Evolutionary conservation across 345 rosid genomes (phyloP).

Genomic region (Melastoma malabathricum): DNA sequence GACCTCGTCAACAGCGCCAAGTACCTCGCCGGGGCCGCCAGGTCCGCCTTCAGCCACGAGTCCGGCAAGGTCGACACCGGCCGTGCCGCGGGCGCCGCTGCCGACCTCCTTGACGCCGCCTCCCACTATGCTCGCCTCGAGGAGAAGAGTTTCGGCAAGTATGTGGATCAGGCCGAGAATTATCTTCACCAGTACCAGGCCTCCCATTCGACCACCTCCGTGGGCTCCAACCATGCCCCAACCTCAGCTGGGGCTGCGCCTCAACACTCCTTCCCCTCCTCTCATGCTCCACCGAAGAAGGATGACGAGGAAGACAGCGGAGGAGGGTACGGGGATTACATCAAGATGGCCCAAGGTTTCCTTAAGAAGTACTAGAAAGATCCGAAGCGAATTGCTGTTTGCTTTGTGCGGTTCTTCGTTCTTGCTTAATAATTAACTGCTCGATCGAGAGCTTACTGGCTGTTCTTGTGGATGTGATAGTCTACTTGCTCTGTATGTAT

Average conservation of each 20-base stretch:
- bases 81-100: slow-evolving; percentile 43
- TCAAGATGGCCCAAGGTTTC: slow-evolving; percentile 13
- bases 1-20: slow-evolving; percentile 62
- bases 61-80: slow-evolving; percentile 38
- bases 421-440: no score
- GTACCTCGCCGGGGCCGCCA: slow-evolving; percentile 45
- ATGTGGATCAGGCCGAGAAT: slow-evolving; percentile 51
- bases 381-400: no score
- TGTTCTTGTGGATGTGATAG: no score
- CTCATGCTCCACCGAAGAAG: not conserved
- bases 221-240: slow-evolving; percentile 6
- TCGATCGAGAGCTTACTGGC: no score
- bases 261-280: not conserved
- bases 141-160: slow-evolving; percentile 39
- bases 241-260: no score
- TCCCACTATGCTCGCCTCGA: slow-evolving; percentile 52
- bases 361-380: slow-evolving; percentile 6
- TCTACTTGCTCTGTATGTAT: no score
- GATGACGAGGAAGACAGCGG: no score
- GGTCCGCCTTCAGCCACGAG: slow-evolving; percentile 23
- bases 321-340: slow-evolving; percentile 10
- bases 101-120: slow-evolving; percentile 47
- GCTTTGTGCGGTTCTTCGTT: no score
- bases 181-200: slow-evolving; percentile 41
- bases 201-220: slow-evolving; percentile 22